Percentiles rank a stretch among this genome's conserved stretches.
Evolutionary conservation across 2,329 filamentous ascomycete species (phyloP).

Genomic region (Fusarium sororula): DNA sequence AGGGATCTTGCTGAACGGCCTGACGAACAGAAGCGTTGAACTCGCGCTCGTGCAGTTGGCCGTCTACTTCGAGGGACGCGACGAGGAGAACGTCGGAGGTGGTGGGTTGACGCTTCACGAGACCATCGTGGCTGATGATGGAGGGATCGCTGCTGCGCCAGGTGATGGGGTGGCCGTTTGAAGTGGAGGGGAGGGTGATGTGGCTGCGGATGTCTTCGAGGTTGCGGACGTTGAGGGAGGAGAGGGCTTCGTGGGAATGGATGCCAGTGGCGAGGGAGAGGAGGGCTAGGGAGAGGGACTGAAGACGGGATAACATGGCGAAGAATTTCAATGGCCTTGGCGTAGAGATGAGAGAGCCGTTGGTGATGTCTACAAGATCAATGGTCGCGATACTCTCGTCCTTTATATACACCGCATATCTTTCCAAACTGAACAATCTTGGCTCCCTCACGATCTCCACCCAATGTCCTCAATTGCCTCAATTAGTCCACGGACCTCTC

Average conservation of each 20-base stretch:
- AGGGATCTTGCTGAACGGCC: conserved; percentile 44
- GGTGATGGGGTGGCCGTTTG: conserved; percentile 44
- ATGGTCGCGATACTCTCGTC: not conserved
- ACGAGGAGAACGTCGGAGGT: conserved; percentile 47
- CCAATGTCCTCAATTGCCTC: not conserved
- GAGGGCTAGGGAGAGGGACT: not conserved
- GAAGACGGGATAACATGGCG: not conserved
- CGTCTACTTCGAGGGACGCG: conserved; percentile 44
- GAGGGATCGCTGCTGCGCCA: conserved; percentile 49
- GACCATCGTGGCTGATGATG: conserved; percentile 48
- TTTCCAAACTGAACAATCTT: not conserved
- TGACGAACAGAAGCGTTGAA: conserved; percentile 48
- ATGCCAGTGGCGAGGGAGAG: not conserved
- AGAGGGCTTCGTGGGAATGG: conserved; percentile 1
- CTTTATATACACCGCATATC: not conserved
- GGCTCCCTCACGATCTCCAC: not conserved
- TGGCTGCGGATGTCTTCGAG: conserved; percentile 52
- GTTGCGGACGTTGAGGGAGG: conserved; percentile 43
- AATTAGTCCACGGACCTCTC: not conserved
- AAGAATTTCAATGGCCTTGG: not conserved
- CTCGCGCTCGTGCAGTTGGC: conserved; percentile 40
- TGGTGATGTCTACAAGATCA: not conserved
- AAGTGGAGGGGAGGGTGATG: conserved; percentile 46
- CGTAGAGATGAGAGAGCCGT: not conserved
- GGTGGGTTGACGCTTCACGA: conserved; percentile 46